phyloP scores from a whole-genome alignment of 768 basidiomycete genomes.

The Rhizopogon roseolus region DNA sequence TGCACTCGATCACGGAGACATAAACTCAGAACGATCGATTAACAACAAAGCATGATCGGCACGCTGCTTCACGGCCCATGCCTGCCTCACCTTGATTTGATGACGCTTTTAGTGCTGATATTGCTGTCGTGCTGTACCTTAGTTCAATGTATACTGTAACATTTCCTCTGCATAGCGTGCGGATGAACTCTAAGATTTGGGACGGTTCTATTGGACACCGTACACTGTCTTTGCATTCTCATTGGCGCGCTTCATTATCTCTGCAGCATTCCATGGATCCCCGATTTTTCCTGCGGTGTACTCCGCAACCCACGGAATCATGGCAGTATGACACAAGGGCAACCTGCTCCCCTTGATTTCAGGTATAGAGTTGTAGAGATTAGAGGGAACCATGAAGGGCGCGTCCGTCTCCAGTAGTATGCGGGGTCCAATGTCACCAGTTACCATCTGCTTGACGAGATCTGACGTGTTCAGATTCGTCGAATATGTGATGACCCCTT shows the following conservation, averaged over 20 bases:
- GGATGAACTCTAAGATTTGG: neutral
- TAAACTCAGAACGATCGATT: neutral
- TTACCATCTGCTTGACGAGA: slow-evolving; percentile 54
- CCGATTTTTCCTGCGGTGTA: slow-evolving; percentile 52
- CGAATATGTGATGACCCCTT: slow-evolving; percentile 78
- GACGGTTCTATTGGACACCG: slow-evolving; percentile 25
- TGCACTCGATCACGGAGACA: slow-evolving; percentile 10
- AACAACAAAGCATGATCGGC: neutral
- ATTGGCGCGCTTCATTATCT: slow-evolving; percentile 56
- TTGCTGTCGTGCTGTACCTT: neutral
- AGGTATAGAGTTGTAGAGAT: slow-evolving; percentile 57
- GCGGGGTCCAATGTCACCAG: slow-evolving; percentile 23
- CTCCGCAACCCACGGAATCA: slow-evolving; percentile 84
- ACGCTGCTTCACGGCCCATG: too few species aligned
- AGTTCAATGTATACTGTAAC: slow-evolving; percentile 1
- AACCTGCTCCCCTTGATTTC: slow-evolving; percentile 47
- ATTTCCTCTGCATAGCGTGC: too few species aligned
- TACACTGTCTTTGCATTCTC: slow-evolving; percentile 65
- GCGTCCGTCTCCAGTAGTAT: slow-evolving; percentile 78
- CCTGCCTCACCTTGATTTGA: too few species aligned
- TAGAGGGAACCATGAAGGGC: slow-evolving; percentile 81
- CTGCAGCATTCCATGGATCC: slow-evolving; percentile 46
- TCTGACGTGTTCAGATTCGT: slow-evolving; percentile 68
- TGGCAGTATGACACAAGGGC: slow-evolving; percentile 70
- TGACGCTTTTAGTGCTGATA: neutral